phyloP scores from a whole-genome alignment of 768 basidiomycete genomes.

The Suillus sp. region DNA sequence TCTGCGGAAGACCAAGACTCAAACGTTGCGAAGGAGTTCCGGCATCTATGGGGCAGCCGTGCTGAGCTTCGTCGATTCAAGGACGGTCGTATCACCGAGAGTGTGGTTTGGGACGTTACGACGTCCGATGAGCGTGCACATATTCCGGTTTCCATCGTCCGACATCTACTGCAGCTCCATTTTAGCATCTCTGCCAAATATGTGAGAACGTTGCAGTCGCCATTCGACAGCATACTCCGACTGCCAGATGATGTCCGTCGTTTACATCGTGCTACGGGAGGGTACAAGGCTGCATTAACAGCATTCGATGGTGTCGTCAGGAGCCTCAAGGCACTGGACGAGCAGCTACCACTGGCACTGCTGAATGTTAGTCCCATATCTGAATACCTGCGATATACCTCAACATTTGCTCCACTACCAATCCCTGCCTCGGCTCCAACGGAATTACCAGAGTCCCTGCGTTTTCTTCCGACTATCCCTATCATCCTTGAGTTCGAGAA shows the following conservation, averaged over 20 bases:
- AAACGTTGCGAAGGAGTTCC: conserved; percentile 59
- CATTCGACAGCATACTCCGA: conserved; percentile 59
- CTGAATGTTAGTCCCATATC: conserved; percentile 76
- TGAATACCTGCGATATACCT: conserved; percentile 79
- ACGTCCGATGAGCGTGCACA: conserved; percentile 77
- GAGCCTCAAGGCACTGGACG: conserved; percentile 71
- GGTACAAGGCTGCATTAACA: conserved; percentile 71
- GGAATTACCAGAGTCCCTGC: conserved; percentile 57
- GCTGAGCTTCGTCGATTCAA: conserved; percentile 94
- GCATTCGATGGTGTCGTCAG: conserved; percentile 83
- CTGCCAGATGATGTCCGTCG: conserved; percentile 57
- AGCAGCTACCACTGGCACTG: conserved; percentile 73
- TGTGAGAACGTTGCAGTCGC: conserved; percentile 58
- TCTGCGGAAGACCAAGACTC: conserved; percentile 63
- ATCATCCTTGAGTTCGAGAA: conserved; percentile 89
- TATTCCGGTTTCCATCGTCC: conserved; percentile 74
- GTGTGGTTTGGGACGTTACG: conserved; percentile 94
- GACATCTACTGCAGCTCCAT: conserved; percentile 74
- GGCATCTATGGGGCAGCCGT: conserved; percentile 88
- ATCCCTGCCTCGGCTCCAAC: conserved; percentile 54
- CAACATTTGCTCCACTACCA: conserved; percentile 78
- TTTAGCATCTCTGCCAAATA: conserved; percentile 61
- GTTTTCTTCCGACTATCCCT: conserved; percentile 69
- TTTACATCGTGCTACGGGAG: conserved; percentile 41
- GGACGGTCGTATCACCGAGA: conserved; percentile 89